These are phyloP conservation scores for Tephrocybe sp. DNA, from an alignment of 768 basidiomycete genomes.

Conservation along the genomic window DNA sequence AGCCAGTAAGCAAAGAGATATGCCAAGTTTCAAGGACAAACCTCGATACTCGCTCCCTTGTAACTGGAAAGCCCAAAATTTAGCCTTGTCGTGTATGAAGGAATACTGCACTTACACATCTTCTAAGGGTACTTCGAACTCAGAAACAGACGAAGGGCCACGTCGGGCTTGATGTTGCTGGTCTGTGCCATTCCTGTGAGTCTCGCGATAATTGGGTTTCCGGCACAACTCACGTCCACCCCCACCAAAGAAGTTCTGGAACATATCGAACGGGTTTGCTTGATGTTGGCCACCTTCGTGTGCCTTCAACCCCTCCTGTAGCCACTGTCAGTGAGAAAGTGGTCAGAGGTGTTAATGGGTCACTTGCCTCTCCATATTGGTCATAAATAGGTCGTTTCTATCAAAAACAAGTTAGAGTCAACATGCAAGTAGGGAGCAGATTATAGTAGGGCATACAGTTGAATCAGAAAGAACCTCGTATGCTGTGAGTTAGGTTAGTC, in stretches of 20 bases:
- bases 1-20: constrained; percentile 18
- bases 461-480: constrained; percentile 93
- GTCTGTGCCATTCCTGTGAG: constrained; percentile 26
- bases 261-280: constrained; percentile 92
- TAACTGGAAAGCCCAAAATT: constrained; percentile 51
- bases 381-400: constrained; percentile 95
- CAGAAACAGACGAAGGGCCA: constrained; percentile 73
- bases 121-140: constrained; percentile 83
- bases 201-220: neutral
- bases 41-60: constrained; percentile 83
- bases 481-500: constrained; percentile 40
- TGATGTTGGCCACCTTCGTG: constrained; percentile 84
- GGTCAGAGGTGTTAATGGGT: neutral
- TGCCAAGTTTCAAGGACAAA: constrained; percentile 26
- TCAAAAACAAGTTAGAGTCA: constrained; percentile 6
- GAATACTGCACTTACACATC: constrained; percentile 59
- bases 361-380: constrained; percentile 77
- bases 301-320: constrained; percentile 84
- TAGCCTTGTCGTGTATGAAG: neutral
- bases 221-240: constrained; percentile 60
- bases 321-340: constrained; percentile 8
- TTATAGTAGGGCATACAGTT: constrained; percentile 55
- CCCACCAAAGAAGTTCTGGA: constrained; percentile 90
- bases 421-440: neutral
- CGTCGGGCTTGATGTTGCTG: constrained; percentile 64